Percentiles rank a stretch among this genome's conserved stretches.
These are phyloP conservation scores for Juncus effusus DNA, from an alignment of 176 grass and related monocot species.

Conservation along the genomic window DNA sequence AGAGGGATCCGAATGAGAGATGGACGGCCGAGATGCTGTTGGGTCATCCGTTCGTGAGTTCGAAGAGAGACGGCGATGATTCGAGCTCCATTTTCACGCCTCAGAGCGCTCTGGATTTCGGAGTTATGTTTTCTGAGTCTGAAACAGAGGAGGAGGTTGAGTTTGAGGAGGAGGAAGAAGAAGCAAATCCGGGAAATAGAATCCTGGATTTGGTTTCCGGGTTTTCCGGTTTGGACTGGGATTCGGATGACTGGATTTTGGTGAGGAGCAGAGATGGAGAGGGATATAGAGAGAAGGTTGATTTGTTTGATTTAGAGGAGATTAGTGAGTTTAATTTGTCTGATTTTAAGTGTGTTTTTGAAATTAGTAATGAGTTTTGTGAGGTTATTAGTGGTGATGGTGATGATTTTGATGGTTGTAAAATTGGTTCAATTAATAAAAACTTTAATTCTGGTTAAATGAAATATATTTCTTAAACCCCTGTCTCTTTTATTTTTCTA, in stretches of 20 bases:
- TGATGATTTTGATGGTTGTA: slow-evolving; percentile 18
- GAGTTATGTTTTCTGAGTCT: slow-evolving; percentile 33
- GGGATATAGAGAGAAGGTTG: slow-evolving; percentile 9
- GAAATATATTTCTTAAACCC: neutral
- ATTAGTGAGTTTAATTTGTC: no score
- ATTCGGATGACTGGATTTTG: slow-evolving; percentile 6
- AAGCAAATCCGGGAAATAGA: neutral
- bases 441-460: slow-evolving; percentile 1
- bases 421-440: slow-evolving; percentile 23
- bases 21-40: slow-evolving; percentile 33
- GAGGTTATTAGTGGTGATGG: neutral
- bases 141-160: slow-evolving; percentile 45
- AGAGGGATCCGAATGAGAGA: slow-evolving; percentile 27
- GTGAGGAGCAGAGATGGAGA: neutral
- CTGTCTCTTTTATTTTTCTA: neutral
- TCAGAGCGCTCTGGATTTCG: slow-evolving; percentile 40
- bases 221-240: neutral
- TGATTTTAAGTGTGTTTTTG: slow-evolving; percentile 14
- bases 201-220: slow-evolving; percentile 6
- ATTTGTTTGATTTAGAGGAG: slow-evolving; percentile 7
- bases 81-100: slow-evolving; percentile 26
- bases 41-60: slow-evolving; percentile 23
- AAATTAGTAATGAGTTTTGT: neutral
- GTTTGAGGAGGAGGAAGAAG: slow-evolving; percentile 17
- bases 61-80: slow-evolving; percentile 2